Evolutionary conservation across 106 monocot species (phyloP).

Genomic region (Dendrobium chrysotoxum): DNA sequence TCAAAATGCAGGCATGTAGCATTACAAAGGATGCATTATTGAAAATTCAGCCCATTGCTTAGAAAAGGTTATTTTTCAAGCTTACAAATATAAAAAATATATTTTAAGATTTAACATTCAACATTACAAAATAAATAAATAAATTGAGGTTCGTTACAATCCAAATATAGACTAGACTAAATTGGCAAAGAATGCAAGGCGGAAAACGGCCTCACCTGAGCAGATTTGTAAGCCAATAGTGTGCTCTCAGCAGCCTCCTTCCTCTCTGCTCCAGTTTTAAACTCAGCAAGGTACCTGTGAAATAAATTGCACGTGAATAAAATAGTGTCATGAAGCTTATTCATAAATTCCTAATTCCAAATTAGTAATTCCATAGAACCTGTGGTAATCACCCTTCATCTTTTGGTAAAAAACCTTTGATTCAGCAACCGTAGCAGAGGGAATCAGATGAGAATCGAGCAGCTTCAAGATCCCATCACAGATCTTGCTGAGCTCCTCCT

Average conservation of each 20-base stretch:
- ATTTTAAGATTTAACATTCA: too few relatives aligned
- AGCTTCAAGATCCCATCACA: conserved; percentile 48
- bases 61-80: not conserved
- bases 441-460: conserved; percentile 49
- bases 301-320: not conserved
- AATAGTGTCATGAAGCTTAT: not conserved
- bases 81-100: not conserved
- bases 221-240: conserved; percentile 44
- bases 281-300: conserved; percentile 54
- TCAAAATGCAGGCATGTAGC: not conserved
- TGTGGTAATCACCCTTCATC: conserved; percentile 63
- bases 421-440: conserved; percentile 32
- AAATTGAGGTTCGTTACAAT: too few relatives aligned
- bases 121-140: too few relatives aligned
- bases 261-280: conserved; percentile 47
- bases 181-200: not conserved
- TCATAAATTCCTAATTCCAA: conserved; percentile 1
- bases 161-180: not conserved
- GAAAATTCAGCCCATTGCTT: not conserved
- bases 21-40: not conserved
- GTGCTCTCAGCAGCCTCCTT: conserved; percentile 55
- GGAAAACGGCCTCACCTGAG: conserved; percentile 27
- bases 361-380: conserved; percentile 13
- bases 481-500: conserved; percentile 40
- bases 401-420: conserved; percentile 60